Base-by-base conservation (phyloP, 768 basidiomycete genomes). In the Calvatia gigantea region DNA sequence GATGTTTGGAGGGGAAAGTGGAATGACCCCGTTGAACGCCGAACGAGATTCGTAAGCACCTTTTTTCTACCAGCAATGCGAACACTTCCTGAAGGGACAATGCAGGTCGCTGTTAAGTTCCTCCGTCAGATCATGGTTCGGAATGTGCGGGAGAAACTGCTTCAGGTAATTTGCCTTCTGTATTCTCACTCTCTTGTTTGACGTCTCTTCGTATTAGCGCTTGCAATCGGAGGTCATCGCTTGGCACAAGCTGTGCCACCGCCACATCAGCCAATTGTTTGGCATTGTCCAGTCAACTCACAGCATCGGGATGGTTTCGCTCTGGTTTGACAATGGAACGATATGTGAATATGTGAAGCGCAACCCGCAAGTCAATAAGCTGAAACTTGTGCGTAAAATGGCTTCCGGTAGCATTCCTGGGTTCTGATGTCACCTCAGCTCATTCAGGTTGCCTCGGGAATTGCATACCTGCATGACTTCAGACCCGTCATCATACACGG, bases 251-350 rank as follows among this genome's bases (percentile, higher is more conserved):
- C 67, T 85, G 14, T 78, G 73, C 41, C 84, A 85, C 56, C 71
- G 70, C 41, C 83, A 85, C 56, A 72, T 86, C 43, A 76, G 76
- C 33, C 78, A 76, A 39, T 65, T 86, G 25, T 80, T 77, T 51
- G 84, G 84, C 2, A 74, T 86, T 53, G 66, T 81, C 14, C 80
- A 81, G 60, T 73, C 74, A 4, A 67, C 71, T 27, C 71, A 75
- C 31, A 78, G 79, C 44, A 73, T 86, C 25, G 84, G 78, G 15
- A 84, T 86, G 81, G 82, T 86, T 0, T 85, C 84, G 4, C 78
- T 79, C 3, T 86, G 83, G 82, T 84, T 82, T 62, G 73, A 75
- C 32, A 83, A 85, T 48, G 83, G 84, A 7, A 81, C 78, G 6
- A 70, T 85, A 51, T 72, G 70, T 51, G 66, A 75, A 21, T 85